Base-by-base conservation (phyloP, 1,284 basidiomycete species). In the Gastroboletus turbinatus region DNA sequence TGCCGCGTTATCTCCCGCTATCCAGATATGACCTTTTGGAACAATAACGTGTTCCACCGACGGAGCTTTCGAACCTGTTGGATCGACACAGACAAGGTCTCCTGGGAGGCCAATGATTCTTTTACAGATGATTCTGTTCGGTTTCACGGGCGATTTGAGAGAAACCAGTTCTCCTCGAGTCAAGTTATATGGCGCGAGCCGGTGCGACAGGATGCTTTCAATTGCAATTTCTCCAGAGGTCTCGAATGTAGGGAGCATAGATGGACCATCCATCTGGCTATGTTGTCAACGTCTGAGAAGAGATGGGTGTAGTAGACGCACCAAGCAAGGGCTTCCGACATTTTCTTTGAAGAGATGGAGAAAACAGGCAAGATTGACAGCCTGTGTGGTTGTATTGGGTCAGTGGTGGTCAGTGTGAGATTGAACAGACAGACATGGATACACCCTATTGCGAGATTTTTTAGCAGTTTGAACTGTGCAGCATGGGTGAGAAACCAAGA, bases 81-180 rank as follows among this genome's bases (percentile, higher is more conserved):
- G 96, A 78, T 98, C 94, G 29, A 96, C 85, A 60, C 93, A 94
- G 25, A 98, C 72, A 21, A 89, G 76, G 71, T 99, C 96, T 2
- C 96, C 96, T 21, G 93, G 89, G 19, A 99, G 74, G 0, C 94
- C 96, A 21, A 98, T 78, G 16, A 99, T 79, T 40, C 96, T 85
- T 76, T 99, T 99, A 75, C 94, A 96, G 23, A 98, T 84, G 25
- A 86, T 77, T 45, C 83, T 81, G 1, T 74, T 73, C 0, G 90
- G 90, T 61, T 89, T 80, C 44, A 86, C 72, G 5, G 95, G 95
- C 2, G 90, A 93, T 46, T 80, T 78, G 40, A 91, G 80, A 13
- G 89, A 86, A 55, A 97, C 78, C 47, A 99, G 75, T 66, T 97
- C 94, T 43, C 96, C 96, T 49, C 93, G 82, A 55, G 73, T 62